A percentile compares a stretch with the other conserved stretches of the same genome.
phyloP scores from a whole-genome alignment of 768 basidiomycete species.

The Clathrus columnatus region DNA sequence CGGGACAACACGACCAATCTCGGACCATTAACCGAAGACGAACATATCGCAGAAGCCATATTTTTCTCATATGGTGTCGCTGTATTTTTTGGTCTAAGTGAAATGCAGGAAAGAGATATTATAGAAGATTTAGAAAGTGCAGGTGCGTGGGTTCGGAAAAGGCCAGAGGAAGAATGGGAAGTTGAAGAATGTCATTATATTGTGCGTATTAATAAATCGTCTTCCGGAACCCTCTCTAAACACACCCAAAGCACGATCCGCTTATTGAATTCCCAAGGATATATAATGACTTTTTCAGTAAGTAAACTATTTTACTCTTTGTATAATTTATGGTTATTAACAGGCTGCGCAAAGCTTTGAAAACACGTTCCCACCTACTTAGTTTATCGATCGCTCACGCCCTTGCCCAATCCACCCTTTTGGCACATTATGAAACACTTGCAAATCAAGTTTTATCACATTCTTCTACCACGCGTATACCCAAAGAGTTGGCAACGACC shows the following conservation, averaged over 20 bases:
- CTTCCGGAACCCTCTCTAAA: slow-evolving; percentile 1
- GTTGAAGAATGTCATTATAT: slow-evolving; percentile 88
- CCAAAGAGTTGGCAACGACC: slow-evolving; percentile 68
- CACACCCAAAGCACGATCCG: slow-evolving; percentile 60
- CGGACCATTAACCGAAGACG: slow-evolving; percentile 28
- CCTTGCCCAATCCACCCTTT: slow-evolving; percentile 86
- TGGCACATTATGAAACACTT: slow-evolving; percentile 78
- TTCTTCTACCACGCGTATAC: slow-evolving; percentile 70
- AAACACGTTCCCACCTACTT: slow-evolving; percentile 81
- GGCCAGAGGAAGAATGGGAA: slow-evolving; percentile 74
- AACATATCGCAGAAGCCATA: slow-evolving; percentile 56
- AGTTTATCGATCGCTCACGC: slow-evolving; percentile 93
- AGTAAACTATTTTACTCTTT: slow-evolving; percentile 21
- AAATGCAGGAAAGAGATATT: slow-evolving; percentile 70
- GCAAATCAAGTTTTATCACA: slow-evolving; percentile 74
- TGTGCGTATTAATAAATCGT: slow-evolving; percentile 34
- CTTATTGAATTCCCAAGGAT: slow-evolving; percentile 81
- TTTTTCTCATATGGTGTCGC: slow-evolving; percentile 86
- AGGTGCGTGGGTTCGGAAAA: slow-evolving; percentile 52
- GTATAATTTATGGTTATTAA: neutral
- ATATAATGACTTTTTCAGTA: slow-evolving; percentile 95
- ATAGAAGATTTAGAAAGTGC: slow-evolving; percentile 76
- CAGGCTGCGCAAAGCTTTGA: slow-evolving; percentile 53
- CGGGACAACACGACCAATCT: too few relatives aligned
- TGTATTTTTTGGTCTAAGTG: slow-evolving; percentile 84